Evolutionary conservation across 768 basidiomycete genomes (phyloP).

Genomic region (Amanita pallidorosea): DNA sequence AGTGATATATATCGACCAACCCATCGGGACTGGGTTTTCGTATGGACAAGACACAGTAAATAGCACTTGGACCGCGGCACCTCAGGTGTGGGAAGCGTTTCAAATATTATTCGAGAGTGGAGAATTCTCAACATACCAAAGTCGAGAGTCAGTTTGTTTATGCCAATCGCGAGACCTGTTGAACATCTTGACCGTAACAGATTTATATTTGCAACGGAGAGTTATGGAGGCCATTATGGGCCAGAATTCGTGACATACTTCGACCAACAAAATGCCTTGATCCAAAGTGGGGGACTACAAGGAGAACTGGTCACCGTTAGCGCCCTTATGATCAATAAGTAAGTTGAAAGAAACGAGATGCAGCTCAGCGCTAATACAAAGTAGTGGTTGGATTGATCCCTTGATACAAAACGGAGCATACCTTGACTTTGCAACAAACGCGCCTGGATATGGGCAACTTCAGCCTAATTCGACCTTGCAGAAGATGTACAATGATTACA

Average conservation of each 20-base stretch:
- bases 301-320: slow-evolving; percentile 44
- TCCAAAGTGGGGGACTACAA: slow-evolving; percentile 28
- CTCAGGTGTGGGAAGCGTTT: slow-evolving; percentile 51
- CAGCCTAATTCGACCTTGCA: slow-evolving; percentile 34
- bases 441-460: slow-evolving; percentile 59
- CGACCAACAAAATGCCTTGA: slow-evolving; percentile 47
- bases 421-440: slow-evolving; percentile 46
- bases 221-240: slow-evolving; percentile 61
- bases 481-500: slow-evolving; percentile 38
- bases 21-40: slow-evolving; percentile 57
- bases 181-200: slow-evolving; percentile 15
- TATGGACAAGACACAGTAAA: slow-evolving; percentile 48
- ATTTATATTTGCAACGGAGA: slow-evolving; percentile 56
- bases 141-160: slow-evolving; percentile 33
- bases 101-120: slow-evolving; percentile 51
- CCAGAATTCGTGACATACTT: slow-evolving; percentile 57
- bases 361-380: neutral
- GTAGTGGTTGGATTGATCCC: slow-evolving; percentile 60
- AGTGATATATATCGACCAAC: slow-evolving; percentile 69
- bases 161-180: neutral
- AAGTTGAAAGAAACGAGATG: slow-evolving; percentile 2
- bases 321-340: slow-evolving; percentile 60
- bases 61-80: slow-evolving; percentile 44
- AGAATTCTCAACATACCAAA: slow-evolving; percentile 38
- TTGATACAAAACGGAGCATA: slow-evolving; percentile 53